Evolutionary conservation across 768 basidiomycete species (phyloP), one percentile per base, ranked within the genome.

Genomic region (Chalciporus sphaerocephalus): DNA sequence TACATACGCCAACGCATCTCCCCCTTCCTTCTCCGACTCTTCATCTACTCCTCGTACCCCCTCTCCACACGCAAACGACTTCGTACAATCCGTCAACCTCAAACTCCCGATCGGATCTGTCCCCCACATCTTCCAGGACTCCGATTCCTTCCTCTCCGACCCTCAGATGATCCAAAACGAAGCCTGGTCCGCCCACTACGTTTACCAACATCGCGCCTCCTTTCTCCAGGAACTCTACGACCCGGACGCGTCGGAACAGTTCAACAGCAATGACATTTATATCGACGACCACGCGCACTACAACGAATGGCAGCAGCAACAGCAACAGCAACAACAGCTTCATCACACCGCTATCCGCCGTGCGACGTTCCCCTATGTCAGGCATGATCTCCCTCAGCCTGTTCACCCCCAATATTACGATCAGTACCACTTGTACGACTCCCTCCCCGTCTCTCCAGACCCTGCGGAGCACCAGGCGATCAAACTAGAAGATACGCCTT

Each of bases 211-310:
- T 32, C 71, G 72, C 2, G 74, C 70, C 52, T 81, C 83, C 0
- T 74, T 87, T 27, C 76, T 88, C 33, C 75, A 79, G 46, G 86
- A 88, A 64, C 74, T 89, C 44, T 87, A 87, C 66, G 82, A 87
- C 44, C 68, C 71, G 40, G 76, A 83, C 53, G 53, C 72, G 35
- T 59, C 74, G 23, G 72, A 78, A 40, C 58, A 60, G 37, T 69
- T n/a, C n/a, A n/a, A 67, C 42, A 62, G 67, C 32, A 45, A 49
- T 4, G 61, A 68, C 30, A 37, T 65, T 9, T 69, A 71, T 57
- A 60, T 66, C 38, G 65, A 71, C 54, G 57, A 69, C 43, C 48
- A 56, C n/a, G 57, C 63, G 6, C 62, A 64, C 53, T 66, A 66
- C 51, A 47, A 61, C 4, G 66, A 66, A 32, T 66, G 66, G 66